Base-by-base conservation (phyloP, 2,329 filamentous ascomycete genomes). In the Colletotrichum gigasporum region DNA sequence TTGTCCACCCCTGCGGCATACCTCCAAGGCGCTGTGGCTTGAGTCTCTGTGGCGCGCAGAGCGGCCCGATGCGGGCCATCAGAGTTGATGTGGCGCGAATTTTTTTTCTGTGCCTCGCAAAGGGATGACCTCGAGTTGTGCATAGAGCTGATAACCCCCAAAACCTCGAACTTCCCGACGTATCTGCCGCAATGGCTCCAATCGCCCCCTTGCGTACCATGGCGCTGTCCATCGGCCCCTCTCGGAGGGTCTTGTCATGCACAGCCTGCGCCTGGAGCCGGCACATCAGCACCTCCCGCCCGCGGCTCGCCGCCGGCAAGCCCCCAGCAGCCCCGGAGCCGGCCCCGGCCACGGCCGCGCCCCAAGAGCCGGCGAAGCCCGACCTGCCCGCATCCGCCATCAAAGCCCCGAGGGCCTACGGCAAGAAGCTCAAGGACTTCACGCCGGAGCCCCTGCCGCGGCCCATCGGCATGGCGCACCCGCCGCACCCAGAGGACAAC, bases 401-500 rank as follows among this genome's bases (percentile, higher is more conserved):
- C 69, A 77, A 87, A 65, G 88, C 87, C 5, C 88, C 88, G 10
- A 80, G 87, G 66, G 81, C 83, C 26, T 89, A 88, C 69, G 88
- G 88, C 70, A 84, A 83, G 73, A 80, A 82, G 14, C 71, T 83
- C 26, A 77, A 83, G 2, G 74, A 81, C 28, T 91, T 90, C 71
- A 85, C 81, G 9, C 88, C 88, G 5, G 85, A 82, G 70, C 85
- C 84, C 16, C 79, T 91, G 41, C 78, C 83, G 37, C 88, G 93
- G 35, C 95, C 96, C 12, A 95, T 99, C 69, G 96, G 96, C 67
- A 88, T 97, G 78, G 83, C 84, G 10, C 79, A 87, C 35, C 91
- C 94, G 2, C 96, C 96, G 0, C 79, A 83, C 62, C 79, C 87
- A 11, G 93, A 93, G 64, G 90, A 98, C 76, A 97, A 98, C 78